Evolutionary conservation across 1,139 yeast genomes (phyloP), one percentile per base, ranked within the genome.

Genomic region (Cylindricascospora bacillispora): DNA sequence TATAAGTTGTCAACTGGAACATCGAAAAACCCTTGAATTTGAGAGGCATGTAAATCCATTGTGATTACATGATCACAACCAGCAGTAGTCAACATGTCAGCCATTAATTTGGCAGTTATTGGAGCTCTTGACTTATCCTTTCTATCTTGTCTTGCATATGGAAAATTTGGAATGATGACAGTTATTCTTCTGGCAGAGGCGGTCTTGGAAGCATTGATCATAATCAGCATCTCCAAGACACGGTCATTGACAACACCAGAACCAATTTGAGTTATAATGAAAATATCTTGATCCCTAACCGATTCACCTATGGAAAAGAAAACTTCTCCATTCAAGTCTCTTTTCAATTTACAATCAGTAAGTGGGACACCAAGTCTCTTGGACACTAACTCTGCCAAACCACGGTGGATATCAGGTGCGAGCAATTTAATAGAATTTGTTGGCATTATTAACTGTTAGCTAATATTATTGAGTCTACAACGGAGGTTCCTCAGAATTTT

Each of bases 1-100:
- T 86, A 89, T 46, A 89, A 63, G 56, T 89, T 89, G 59, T 89
- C 98, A 17, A 89, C 98, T 1, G 98, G 98, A 10, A 83, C 86
- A 43, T 81, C 81, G 50, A 89, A 89, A 54, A 89, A 89, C 9
- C 98, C 98, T 60, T 89, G 98, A 48, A 89, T 89, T 58, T 89
- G 98, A 11, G 94, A 78, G 6, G 97, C 98, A 50, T 89, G 98
- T 47, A 89, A 64, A 54, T 89, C 98, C 94, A 89, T 83, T 25
- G 97, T 89, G 45, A 89, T 89, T 21, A 89, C 94, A 57, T 89
- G 98, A 56, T 85, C 75, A 56, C 95, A 86, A 6, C 98, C 98
- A 11, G 97, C 95, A 3, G 95, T 81, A 34, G 89, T 83, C 37
- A 89, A 64, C 80, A 89, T 73, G 51, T 86, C 89, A 25, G 98